Conservation (phyloP, 768 basidiomycete species). For the Kwoniella botswanensis region DNA sequence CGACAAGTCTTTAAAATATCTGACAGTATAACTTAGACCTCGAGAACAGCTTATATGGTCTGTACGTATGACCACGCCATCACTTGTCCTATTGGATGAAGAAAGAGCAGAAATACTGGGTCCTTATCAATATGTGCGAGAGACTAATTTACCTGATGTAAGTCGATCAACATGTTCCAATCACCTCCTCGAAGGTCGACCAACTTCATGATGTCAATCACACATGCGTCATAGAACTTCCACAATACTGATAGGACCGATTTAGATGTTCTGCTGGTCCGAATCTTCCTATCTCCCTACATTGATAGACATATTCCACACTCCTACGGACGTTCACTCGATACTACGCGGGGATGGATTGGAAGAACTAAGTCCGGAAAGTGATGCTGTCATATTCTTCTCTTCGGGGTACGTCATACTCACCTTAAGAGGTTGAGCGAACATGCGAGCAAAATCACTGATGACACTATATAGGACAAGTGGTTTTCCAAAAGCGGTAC, state of each 20-base stretch:
- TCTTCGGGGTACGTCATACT: constrained; percentile 43
- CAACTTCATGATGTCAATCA: too few relatives aligned
- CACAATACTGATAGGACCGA: too few relatives aligned
- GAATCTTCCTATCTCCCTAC: constrained; percentile 4
- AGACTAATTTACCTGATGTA: constrained; percentile 31
- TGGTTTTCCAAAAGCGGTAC: constrained; percentile 48
- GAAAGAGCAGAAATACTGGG: constrained; percentile 35
- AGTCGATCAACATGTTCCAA: neutral
- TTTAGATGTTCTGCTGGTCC: constrained; percentile 30
- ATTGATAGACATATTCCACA: constrained; percentile 11
- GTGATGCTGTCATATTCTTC: constrained; percentile 52
- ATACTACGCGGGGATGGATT: constrained; percentile 20
- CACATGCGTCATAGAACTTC: too few relatives aligned
- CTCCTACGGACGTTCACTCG: constrained; percentile 4
- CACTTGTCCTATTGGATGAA: constrained; percentile 41
- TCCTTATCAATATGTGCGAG: constrained; percentile 16
- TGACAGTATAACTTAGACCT: neutral
- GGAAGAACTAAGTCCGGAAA: constrained; percentile 38
- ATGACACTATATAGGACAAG: constrained; percentile 36
- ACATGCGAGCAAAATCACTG: neutral
- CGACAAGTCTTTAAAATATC: neutral
- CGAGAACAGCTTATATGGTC: constrained; percentile 25
- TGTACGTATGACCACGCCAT: constrained; percentile 31
- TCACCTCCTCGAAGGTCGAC: too few relatives aligned
- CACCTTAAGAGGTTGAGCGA: neutral